phyloP scores from a whole-genome alignment of 2,329 filamentous ascomycete genomes.

The Chaetoscypha palmicola region DNA sequence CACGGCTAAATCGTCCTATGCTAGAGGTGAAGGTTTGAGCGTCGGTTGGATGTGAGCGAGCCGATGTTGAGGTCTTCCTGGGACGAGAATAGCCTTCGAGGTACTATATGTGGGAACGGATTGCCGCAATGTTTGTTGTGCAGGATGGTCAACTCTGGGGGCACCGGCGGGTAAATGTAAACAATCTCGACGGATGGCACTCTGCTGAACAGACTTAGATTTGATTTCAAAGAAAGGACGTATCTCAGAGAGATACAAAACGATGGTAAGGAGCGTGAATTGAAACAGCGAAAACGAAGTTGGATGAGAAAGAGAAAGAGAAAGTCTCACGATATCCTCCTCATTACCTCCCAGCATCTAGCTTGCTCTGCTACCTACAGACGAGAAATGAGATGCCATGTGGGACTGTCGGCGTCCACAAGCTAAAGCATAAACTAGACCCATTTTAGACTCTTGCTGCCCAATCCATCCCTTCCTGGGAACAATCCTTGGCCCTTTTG shows the following conservation, averaged over 20 bases:
- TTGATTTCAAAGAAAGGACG: constrained; percentile 13
- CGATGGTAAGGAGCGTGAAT: not conserved
- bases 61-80: not conserved
- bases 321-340: not conserved
- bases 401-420: constrained; percentile 1
- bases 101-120: not conserved
- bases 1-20: constrained; percentile 8
- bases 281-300: constrained; percentile 9
- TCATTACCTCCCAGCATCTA: not conserved
- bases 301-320: constrained; percentile 2
- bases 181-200: constrained; percentile 1
- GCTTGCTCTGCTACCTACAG: not conserved
- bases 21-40: not conserved
- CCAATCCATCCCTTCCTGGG: not conserved
- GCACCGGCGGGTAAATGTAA: constrained; percentile 3
- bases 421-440: not conserved
- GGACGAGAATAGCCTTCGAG: constrained; percentile 3
- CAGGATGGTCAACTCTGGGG: not conserved
- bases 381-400: constrained; percentile 1
- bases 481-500: too few species aligned
- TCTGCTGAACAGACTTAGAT: constrained; percentile 1
- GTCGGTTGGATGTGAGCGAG: not conserved
- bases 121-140: not conserved
- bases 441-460: not conserved
- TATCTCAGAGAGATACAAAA: constrained; percentile 11